These are phyloP conservation scores for Auxenochlorella pyrenoidosa DNA, from an alignment of 139 green algal species.

Conservation along the genomic window DNA sequence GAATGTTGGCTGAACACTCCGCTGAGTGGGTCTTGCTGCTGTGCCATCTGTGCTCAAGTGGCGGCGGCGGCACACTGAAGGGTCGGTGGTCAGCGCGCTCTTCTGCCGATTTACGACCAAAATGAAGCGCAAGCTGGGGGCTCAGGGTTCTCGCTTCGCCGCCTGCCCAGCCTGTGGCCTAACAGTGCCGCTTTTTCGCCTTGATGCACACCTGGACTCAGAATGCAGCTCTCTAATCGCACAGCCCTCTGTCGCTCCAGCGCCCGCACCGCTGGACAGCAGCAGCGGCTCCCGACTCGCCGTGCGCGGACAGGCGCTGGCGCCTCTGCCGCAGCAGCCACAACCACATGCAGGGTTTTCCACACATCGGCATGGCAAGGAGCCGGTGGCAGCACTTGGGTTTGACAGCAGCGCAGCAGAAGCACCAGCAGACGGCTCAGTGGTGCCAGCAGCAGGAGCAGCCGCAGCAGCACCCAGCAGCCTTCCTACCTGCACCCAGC, in stretches of 20 bases:
- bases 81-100: no score
- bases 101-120: no score
- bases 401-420: neutral
- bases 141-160: no score
- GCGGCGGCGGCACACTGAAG: no score
- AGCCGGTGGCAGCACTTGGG: neutral
- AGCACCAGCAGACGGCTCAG: neutral
- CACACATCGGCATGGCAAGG: neutral
- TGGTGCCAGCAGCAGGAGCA: no score
- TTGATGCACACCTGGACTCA: no score
- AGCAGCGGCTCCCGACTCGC: neutral
- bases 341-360: neutral
- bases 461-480: no score
- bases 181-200: neutral
- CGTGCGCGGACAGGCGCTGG: neutral
- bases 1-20: no score
- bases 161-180: neutral
- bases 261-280: neutral
- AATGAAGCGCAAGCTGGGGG: no score
- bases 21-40: no score
- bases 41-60: no score
- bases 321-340: neutral
- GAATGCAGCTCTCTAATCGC: no score
- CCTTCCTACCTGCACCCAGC: neutral
- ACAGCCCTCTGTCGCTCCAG: neutral